Evolutionary conservation across 768 basidiomycete species (phyloP).

Genomic region (Suillus alpinus): DNA sequence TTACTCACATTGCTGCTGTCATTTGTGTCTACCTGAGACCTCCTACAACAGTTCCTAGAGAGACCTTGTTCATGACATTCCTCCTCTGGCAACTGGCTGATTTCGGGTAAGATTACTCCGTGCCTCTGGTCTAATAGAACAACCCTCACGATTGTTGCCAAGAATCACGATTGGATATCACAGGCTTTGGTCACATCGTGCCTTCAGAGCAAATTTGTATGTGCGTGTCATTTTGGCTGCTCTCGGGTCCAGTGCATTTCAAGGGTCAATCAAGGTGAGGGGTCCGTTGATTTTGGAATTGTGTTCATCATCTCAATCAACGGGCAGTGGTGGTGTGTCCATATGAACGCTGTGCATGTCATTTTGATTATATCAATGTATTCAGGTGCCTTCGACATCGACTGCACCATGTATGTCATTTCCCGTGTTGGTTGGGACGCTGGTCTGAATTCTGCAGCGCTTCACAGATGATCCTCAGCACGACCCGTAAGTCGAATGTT

Average conservation of each 20-base stretch:
- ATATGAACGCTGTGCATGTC: neutral
- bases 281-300: neutral
- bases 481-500: slow-evolving; percentile 49
- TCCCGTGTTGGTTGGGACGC: neutral
- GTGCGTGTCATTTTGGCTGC: slow-evolving; percentile 59
- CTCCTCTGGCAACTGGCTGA: slow-evolving; percentile 66
- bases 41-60: slow-evolving; percentile 36
- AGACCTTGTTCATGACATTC: slow-evolving; percentile 52
- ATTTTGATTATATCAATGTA: neutral
- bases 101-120: slow-evolving; percentile 52
- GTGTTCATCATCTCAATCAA: neutral
- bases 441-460: slow-evolving; percentile 37
- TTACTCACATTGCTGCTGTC: slow-evolving; percentile 54
- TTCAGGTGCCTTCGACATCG: slow-evolving; percentile 71
- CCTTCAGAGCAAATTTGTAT: slow-evolving; percentile 56
- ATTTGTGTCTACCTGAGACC: slow-evolving; percentile 53
- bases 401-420: slow-evolving; percentile 61
- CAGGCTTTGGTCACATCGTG: slow-evolving; percentile 72
- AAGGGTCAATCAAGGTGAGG: slow-evolving; percentile 73
- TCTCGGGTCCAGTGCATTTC: slow-evolving; percentile 71
- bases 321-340: slow-evolving; percentile 50
- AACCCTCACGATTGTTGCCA: slow-evolving; percentile 21
- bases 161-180: slow-evolving; percentile 76
- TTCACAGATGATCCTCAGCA: slow-evolving; percentile 69
- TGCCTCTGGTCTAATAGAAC: neutral